Evolutionary conservation across 2,329 filamentous ascomycete species (phyloP), one percentile per base, ranked within the genome.

Genomic region (Paraphoma chrysanthemicola): DNA sequence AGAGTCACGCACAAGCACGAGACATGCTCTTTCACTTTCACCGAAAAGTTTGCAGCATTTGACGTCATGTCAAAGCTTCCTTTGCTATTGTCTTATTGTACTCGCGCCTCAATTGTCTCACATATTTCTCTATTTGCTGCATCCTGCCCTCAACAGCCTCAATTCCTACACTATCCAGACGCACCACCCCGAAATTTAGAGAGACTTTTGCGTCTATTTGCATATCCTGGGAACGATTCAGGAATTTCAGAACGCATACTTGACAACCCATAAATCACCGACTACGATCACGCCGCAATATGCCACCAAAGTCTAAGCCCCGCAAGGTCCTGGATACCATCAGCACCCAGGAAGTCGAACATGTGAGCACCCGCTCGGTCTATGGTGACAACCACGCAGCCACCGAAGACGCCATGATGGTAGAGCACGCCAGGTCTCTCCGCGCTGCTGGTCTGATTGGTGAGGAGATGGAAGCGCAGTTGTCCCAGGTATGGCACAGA

Each of bases 321-420:
- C 39, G 39, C 8, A 42, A 42, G n/a, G 39, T n/a, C 10, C 23
- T 14, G 10, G 23, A 46, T 8, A 12, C 23, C 23, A 29, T 31
- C 18, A 46, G 44, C 31, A 9, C 16, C 11, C 39, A 48, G 31
- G 30, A 48, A 12, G 11, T 41, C 39, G 29, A 48, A 6, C 57
- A 48, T 23, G 38, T 14, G 23, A 17, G 30, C 3, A 47, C 52
- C 6, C 60, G 64, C n/a, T 63, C 60, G 2, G 51, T 10, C 1
- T 67, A 58, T 30, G 68, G 67, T 23, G 64, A 69, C 33, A 53
- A 47, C n/a, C 64, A 55, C 23, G 62, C 64, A 6, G 42, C 54
- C 6, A 61, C 52, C 4, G 60, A 70, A 48, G 38, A 60, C 16
- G 16, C 38, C 4, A 44, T 66, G 43, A 65, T 67, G 51, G 44